phyloP scores from a whole-genome alignment of 106 monocot species.

The Apostasia shenzhenica region DNA sequence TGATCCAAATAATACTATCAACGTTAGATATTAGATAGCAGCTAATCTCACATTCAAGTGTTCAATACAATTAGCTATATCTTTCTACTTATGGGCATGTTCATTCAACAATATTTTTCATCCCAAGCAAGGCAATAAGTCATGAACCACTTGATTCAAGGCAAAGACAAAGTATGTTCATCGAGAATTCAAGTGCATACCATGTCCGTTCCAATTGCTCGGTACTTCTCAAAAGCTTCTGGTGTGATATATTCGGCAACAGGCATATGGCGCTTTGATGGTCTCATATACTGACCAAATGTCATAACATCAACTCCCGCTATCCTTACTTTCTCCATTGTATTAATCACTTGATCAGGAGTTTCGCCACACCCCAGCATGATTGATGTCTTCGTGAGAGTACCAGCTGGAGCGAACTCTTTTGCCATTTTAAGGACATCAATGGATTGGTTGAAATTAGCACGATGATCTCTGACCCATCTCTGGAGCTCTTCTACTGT shows the following conservation, averaged over 20 bases:
- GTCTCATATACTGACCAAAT: constrained; percentile 90
- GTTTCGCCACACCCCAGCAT: constrained; percentile 91
- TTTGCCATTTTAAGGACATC: constrained; percentile 82
- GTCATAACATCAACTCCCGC: constrained; percentile 90
- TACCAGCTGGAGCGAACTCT: constrained; percentile 58
- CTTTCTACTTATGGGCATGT: too few species aligned
- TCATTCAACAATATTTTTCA: too few species aligned
- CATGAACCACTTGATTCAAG: too few species aligned
- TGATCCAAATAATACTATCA: too few species aligned
- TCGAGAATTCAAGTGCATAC: constrained; percentile 17
- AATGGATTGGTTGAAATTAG: constrained; percentile 80
- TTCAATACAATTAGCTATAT: too few species aligned
- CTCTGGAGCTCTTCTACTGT: constrained; percentile 76
- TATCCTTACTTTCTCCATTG: constrained; percentile 74
- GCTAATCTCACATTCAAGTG: too few species aligned
- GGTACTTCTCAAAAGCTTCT: constrained; percentile 73
- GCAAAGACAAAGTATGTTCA: too few species aligned
- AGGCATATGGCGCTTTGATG: constrained; percentile 83
- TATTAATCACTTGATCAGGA: constrained; percentile 60
- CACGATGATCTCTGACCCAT: constrained; percentile 57
- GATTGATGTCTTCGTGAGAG: constrained; percentile 81
- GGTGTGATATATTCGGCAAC: constrained; percentile 82
- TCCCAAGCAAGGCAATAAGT: too few species aligned
- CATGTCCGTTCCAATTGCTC: constrained; percentile 58
- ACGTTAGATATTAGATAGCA: too few species aligned